Base-by-base conservation (phyloP, 352 stramenopile species). In the Pythium myriotylum region DNA sequence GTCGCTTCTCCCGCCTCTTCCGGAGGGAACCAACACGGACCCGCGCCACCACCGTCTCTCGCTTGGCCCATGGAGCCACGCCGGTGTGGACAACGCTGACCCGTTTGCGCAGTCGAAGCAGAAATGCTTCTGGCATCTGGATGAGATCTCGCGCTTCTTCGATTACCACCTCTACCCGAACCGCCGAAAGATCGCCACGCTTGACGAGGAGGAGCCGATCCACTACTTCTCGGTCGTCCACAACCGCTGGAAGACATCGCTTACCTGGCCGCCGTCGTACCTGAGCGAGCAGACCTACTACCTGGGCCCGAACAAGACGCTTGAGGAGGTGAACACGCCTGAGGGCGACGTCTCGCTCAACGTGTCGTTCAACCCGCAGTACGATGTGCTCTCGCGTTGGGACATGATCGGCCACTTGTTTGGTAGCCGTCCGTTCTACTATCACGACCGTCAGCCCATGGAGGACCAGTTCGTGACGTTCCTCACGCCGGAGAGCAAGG, bases 81-180 rank as follows among this genome's bases (percentile, higher is more conserved):
- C 76, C 8, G 84, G 84, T 60, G 83, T 92, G 14, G 85, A 94
- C 67, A 94, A 92, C 60, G 65, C 72, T 5, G 85, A 94, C 39
- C 85, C 85, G 41, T 94, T 91, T 55, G 85, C 82, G 12, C 59
- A 71, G 59, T 88, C 81, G 19, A 94, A 94, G 73, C 82, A 91
- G 24, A 91, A 91, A 57, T 94, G 85, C 62, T 94, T 92, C 58
- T 91, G 84, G 55, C 82, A 91, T 63, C 55, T 94, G 47, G 81
- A 91, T 48, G 82, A 94, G 67, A 86, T 94, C 65, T 90, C 77
- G 46, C 82, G 85, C 45, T 94, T 91, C 77, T 86, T 94, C 49
- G 85, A 94, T 55, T 74, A 88, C 73, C 85, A 92, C 67, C 67
- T 89, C 64, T 94, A 88, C 69, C 45, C 57, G 19, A 84, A 90